Percentiles rank a stretch among this genome's conserved stretches.
These are phyloP conservation scores for Lepidopterella palustris DNA, from an alignment of 495 filamentous ascomycete species.

Conservation along the genomic window DNA sequence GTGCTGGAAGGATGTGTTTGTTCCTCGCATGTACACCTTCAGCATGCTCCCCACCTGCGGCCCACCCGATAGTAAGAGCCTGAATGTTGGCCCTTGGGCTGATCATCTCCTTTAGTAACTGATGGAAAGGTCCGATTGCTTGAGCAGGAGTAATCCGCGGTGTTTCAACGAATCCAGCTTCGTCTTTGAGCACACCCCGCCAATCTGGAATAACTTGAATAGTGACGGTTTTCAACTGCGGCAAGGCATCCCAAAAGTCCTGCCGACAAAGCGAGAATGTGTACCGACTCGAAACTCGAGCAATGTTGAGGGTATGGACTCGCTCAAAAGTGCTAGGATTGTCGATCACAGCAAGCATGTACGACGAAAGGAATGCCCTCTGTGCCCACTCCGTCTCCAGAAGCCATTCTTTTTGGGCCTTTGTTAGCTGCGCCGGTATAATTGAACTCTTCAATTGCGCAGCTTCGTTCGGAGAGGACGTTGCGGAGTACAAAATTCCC, in stretches of 20 bases:
- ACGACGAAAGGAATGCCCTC: slow-evolving; percentile 50
- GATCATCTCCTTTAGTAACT: slow-evolving; percentile 41
- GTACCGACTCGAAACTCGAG: slow-evolving; percentile 47
- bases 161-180: slow-evolving; percentile 37
- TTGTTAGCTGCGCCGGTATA: slow-evolving; percentile 42
- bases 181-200: slow-evolving; percentile 41
- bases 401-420: slow-evolving; percentile 52
- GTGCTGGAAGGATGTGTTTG: slow-evolving; percentile 47
- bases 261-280: slow-evolving; percentile 39
- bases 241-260: slow-evolving; percentile 49
- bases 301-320: slow-evolving; percentile 45
- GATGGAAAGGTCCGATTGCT: slow-evolving; percentile 40
- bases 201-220: slow-evolving; percentile 50
- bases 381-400: slow-evolving; percentile 54
- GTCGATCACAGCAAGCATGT: slow-evolving; percentile 47
- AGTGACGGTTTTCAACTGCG: slow-evolving; percentile 39
- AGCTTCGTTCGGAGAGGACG: slow-evolving; percentile 3
- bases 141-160: slow-evolving; percentile 38
- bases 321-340: slow-evolving; percentile 39
- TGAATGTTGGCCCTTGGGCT: slow-evolving; percentile 39
- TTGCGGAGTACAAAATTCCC: slow-evolving; percentile 14
- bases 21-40: slow-evolving; percentile 48
- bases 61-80: slow-evolving; percentile 49
- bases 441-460: slow-evolving; percentile 23
- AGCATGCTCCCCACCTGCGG: slow-evolving; percentile 52